Evolutionary conservation across 208 protist genomes (phyloP).

Genomic region (Trypanosoma vivax): DNA sequence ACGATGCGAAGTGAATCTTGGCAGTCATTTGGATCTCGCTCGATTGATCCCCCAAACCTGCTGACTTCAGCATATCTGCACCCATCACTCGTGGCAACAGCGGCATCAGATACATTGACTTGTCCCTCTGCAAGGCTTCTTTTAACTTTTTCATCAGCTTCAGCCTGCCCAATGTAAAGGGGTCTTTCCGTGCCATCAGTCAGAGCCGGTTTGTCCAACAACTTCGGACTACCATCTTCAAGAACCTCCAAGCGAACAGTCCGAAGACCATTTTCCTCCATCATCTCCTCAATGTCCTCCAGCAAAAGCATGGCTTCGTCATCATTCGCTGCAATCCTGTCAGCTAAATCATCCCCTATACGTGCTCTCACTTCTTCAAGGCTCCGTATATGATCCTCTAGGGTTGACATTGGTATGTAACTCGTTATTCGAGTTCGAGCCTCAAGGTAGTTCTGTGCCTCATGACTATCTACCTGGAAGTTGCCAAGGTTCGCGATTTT

Average conservation of each 20-base stretch:
- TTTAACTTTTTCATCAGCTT: not conserved
- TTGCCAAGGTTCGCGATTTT: slow-evolving; percentile 81
- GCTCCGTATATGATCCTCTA: slow-evolving; percentile 74
- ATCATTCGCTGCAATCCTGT: slow-evolving; percentile 46
- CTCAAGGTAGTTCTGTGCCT: slow-evolving; percentile 75
- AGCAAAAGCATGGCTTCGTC: slow-evolving; percentile 78
- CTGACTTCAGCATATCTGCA: not conserved
- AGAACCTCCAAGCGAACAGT: slow-evolving; percentile 67
- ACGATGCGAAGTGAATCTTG: slow-evolving; percentile 25
- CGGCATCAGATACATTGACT: not conserved
- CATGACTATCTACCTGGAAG: slow-evolving; percentile 63
- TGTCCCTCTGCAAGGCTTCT: not conserved
- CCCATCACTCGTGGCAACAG: not conserved
- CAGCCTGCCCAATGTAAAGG: slow-evolving; percentile 31
- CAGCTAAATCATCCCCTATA: slow-evolving; percentile 56
- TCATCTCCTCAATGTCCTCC: slow-evolving; percentile 85
- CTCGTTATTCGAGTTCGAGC: slow-evolving; percentile 54
- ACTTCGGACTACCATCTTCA: slow-evolving; percentile 52
- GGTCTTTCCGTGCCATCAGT: slow-evolving; percentile 73
- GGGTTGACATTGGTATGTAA: slow-evolving; percentile 77
- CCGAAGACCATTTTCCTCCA: slow-evolving; percentile 68
- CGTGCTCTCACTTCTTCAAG: slow-evolving; percentile 66
- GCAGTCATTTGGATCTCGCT: not conserved
- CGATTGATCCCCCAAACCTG: not conserved
- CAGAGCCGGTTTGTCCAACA: slow-evolving; percentile 36